Evolutionary conservation across 78 protist genomes (phyloP).

Genomic region (Dictyostelium discoideum): dicty_2.7 NC_007090.3:4316501-4317000

Average conservation of each 20-base stretch:
- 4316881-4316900: neutral
- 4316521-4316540: too few relatives aligned
- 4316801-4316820: neutral
- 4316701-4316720: too few relatives aligned
- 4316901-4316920: neutral
- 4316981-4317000: too few relatives aligned
- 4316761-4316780: neutral
- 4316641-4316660: constrained; percentile 16
- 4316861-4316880: constrained; percentile 25
- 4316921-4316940: neutral
- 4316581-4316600: constrained; percentile 44
- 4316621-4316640: constrained; percentile 20
- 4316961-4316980: too few relatives aligned
- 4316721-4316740: too few relatives aligned
- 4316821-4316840: neutral
- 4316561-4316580: constrained; percentile 60
- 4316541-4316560: constrained; percentile 42
- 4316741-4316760: too few relatives aligned
- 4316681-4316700: constrained; percentile 36
- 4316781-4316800: neutral
- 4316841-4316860: constrained; percentile 32
- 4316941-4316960: too few relatives aligned
- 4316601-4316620: constrained; percentile 65
- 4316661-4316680: constrained; percentile 39
- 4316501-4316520: too few relatives aligned